phyloP scores from a whole-genome alignment of 768 basidiomycete genomes.

The Galerina sulciceps region DNA sequence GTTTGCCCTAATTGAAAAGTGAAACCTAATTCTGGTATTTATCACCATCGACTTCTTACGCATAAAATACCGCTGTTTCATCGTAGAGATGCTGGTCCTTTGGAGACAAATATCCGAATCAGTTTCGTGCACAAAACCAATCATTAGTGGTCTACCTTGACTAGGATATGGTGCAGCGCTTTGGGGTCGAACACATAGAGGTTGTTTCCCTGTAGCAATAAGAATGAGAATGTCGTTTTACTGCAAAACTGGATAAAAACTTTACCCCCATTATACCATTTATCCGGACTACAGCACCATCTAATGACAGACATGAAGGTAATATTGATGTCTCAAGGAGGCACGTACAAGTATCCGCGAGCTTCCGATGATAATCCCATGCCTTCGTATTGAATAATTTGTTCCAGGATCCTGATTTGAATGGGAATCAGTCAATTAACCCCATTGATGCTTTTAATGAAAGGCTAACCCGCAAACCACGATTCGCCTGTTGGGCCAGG shows the following conservation, averaged over 20 bases:
- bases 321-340: neutral
- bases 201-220: constrained; percentile 28
- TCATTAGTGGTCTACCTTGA: constrained; percentile 31
- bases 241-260: neutral
- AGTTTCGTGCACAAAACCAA: neutral
- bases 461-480: constrained; percentile 33
- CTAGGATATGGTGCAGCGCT: constrained; percentile 47
- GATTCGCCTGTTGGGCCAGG: constrained; percentile 41
- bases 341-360: constrained; percentile 8
- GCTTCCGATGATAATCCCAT: constrained; percentile 14
- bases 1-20: constrained; percentile 3
- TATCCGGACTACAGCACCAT: constrained; percentile 33
- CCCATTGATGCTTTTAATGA: too few species aligned
- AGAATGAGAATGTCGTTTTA: neutral
- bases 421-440: neutral
- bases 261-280: constrained; percentile 37
- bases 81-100: constrained; percentile 37
- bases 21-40: neutral
- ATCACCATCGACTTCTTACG: constrained; percentile 17
- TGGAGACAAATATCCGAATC: neutral
- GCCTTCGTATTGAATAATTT: constrained; percentile 6
- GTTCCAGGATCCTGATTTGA: constrained; percentile 5
- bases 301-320: constrained; percentile 11
- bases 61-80: constrained; percentile 28
- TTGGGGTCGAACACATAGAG: constrained; percentile 48